phyloP scores from a whole-genome alignment of 164 flowering plant genomes.

The Macadamia integrifolia region DNA sequence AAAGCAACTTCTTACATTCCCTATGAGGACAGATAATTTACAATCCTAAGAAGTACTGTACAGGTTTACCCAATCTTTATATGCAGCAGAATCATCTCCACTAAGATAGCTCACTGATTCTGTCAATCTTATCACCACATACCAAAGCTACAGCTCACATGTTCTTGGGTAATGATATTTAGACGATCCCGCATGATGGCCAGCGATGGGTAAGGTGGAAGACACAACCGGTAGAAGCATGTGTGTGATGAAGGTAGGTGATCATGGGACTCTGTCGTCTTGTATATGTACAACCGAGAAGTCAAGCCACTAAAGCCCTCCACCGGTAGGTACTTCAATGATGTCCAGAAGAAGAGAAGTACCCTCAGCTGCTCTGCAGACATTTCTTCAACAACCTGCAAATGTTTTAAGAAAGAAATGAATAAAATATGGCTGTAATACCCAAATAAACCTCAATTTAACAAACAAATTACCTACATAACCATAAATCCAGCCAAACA shows the following conservation, averaged over 20 bases:
- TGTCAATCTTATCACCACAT: slow-evolving; percentile 14
- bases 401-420: not conserved
- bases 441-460: not conserved
- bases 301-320: slow-evolving; percentile 82
- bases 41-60: slow-evolving; percentile 10
- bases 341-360: slow-evolving; percentile 93
- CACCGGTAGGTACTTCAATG: slow-evolving; percentile 66
- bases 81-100: not conserved
- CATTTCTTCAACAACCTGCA: slow-evolving; percentile 70
- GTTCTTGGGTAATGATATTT: slow-evolving; percentile 22
- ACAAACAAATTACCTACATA: not conserved
- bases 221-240: slow-evolving; percentile 30
- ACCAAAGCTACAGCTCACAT: slow-evolving; percentile 30
- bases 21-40: not conserved
- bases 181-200: slow-evolving; percentile 20
- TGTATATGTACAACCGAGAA: slow-evolving; percentile 55
- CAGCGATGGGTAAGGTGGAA: slow-evolving; percentile 23
- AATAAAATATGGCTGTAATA: no score
- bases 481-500: no score
- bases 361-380: slow-evolving; percentile 49
- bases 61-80: slow-evolving; percentile 7
- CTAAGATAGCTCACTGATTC: not conserved
- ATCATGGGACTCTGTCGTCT: slow-evolving; percentile 33
- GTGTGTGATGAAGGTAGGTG: slow-evolving; percentile 48
- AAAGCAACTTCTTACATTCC: not conserved